Conservation (phyloP, 441 rosid genomes). For the Codiaeum variegatum region DNA sequence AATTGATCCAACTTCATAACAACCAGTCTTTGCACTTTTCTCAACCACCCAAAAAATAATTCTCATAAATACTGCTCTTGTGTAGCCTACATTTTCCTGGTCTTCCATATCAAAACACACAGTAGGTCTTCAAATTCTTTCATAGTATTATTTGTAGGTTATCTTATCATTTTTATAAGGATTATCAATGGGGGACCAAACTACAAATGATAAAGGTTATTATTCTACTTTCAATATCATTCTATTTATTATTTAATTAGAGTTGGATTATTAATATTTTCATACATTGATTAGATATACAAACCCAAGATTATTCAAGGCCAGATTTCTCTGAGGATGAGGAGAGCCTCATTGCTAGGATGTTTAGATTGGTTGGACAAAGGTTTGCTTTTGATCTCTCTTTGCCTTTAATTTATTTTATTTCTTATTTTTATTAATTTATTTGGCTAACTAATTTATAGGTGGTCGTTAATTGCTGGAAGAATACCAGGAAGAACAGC, state of each 20-base stretch:
- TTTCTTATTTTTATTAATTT: too few relatives aligned
- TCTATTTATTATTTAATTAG: too few relatives aligned
- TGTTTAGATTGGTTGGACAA: slow-evolving; percentile 41
- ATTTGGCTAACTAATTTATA: slow-evolving; percentile 6
- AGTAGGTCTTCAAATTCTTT: too few relatives aligned
- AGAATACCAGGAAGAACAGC: slow-evolving; percentile 68
- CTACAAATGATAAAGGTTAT: too few relatives aligned
- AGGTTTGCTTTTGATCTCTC: slow-evolving; percentile 22
- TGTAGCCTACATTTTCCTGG: neutral
- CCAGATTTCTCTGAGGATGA: slow-evolving; percentile 45
- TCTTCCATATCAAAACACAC: neutral
- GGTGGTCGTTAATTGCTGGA: slow-evolving; percentile 67
- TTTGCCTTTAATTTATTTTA: too few relatives aligned
- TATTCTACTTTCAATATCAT: too few relatives aligned
- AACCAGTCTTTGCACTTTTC: neutral
- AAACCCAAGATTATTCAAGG: slow-evolving; percentile 4
- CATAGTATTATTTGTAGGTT: neutral
- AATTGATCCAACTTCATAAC: neutral
- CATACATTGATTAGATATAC: slow-evolving; percentile 1
- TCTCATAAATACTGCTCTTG: neutral
- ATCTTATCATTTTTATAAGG: too few relatives aligned
- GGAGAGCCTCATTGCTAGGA: slow-evolving; percentile 36
- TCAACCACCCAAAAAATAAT: neutral
- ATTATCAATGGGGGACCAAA: too few relatives aligned
- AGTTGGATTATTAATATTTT: neutral